Conservation (phyloP, 1,284 basidiomycete species). For the Sporisorium exsertum region DNA sequence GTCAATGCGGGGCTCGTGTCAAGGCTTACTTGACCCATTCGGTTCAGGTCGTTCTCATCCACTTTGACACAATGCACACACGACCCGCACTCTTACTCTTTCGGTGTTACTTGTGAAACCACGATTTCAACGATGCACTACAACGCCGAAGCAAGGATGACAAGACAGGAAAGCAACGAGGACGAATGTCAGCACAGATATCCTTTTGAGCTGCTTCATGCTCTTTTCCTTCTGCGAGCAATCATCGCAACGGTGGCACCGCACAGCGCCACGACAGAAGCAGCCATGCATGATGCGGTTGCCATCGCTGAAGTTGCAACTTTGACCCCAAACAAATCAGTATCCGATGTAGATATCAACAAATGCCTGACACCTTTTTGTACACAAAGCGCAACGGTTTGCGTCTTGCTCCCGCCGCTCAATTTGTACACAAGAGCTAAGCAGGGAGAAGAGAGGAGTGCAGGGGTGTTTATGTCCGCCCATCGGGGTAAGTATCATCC, state of each 20-base stretch:
- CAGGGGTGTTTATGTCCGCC: conserved; percentile 56
- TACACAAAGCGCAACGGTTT: conserved; percentile 15
- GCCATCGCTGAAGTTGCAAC: not conserved
- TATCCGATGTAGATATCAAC: conserved; percentile 59
- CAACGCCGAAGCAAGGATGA: not conserved
- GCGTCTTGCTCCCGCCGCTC: conserved; percentile 49
- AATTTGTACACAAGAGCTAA: conserved; percentile 55
- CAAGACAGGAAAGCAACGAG: conserved; percentile 1
- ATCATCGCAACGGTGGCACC: not conserved
- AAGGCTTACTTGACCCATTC: not conserved
- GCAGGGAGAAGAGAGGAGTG: conserved; percentile 27
- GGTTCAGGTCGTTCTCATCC: not conserved
- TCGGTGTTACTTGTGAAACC: not conserved
- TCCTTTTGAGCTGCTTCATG: not conserved
- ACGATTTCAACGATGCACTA: not conserved
- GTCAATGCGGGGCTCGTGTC: not conserved
- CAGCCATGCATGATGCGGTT: not conserved
- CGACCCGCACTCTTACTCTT: not conserved
- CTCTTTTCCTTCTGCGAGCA: not conserved
- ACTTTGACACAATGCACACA: not conserved
- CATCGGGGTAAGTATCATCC: conserved; percentile 55
- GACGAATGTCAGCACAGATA: conserved; percentile 9
- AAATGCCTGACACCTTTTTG: conserved; percentile 52
- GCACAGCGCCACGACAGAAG: not conserved
- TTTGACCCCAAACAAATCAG: conserved; percentile 28